Evolutionary conservation across 2,329 filamentous ascomycete species (phyloP).

Genomic region (Grosmannia penicillata): DNA sequence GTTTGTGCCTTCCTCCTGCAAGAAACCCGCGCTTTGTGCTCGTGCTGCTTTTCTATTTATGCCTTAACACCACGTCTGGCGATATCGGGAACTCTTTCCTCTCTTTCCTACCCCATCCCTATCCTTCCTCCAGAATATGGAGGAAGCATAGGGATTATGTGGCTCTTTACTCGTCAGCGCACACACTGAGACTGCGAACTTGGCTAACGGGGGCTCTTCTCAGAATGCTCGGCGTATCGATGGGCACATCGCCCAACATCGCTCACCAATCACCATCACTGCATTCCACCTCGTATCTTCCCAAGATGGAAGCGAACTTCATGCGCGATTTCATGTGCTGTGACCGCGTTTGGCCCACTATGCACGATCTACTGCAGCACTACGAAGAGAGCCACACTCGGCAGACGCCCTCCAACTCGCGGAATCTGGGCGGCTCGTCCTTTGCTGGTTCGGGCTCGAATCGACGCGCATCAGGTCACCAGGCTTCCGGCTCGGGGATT

Average conservation of each 20-base stretch:
- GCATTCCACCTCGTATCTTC: slow-evolving; percentile 91
- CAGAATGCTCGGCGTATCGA: slow-evolving; percentile 65
- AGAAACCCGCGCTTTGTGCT: not conserved
- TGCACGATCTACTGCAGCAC: slow-evolving; percentile 90
- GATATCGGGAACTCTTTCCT: too few species aligned
- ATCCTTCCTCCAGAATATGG: too few species aligned
- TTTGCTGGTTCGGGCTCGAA: not conserved
- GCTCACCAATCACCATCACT: slow-evolving; percentile 83
- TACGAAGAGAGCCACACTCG: slow-evolving; percentile 91
- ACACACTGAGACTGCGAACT: too few species aligned
- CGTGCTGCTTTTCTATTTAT: not conserved
- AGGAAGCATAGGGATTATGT: too few species aligned
- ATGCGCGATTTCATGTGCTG: slow-evolving; percentile 97
- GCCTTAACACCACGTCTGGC: too few species aligned
- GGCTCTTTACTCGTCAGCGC: too few species aligned
- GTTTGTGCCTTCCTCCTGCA: not conserved
- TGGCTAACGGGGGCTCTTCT: slow-evolving; percentile 16
- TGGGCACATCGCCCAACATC: slow-evolving; percentile 76
- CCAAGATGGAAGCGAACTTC: slow-evolving; percentile 92
- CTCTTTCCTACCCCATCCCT: not conserved
- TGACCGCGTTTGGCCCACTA: slow-evolving; percentile 71
- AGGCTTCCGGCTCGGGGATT: not conserved
- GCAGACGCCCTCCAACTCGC: slow-evolving; percentile 30
- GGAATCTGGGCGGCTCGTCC: slow-evolving; percentile 9
- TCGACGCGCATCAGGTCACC: slow-evolving; percentile 1